Evolutionary conservation across 495 filamentous ascomycete genomes (phyloP).

Genomic region (Neurospora intermedia): DNA sequence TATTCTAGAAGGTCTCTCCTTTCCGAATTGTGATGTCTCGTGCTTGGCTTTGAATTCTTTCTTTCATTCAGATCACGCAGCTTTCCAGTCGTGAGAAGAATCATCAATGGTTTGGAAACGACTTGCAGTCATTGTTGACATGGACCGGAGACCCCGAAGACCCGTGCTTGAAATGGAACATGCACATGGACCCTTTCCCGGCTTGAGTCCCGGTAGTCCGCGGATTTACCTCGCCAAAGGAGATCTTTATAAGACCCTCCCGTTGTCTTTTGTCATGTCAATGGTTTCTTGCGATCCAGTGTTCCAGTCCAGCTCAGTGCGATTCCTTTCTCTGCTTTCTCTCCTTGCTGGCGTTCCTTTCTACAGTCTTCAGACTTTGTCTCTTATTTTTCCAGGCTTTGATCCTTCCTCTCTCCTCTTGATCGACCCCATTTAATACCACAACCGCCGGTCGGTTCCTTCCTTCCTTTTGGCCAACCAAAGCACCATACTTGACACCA

Average conservation of each 20-base stretch:
- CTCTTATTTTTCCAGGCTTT: not conserved
- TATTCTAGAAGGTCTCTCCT: not conserved
- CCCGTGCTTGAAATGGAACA: not conserved
- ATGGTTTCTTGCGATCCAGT: not conserved
- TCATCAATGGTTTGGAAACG: not conserved
- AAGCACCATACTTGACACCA: not conserved
- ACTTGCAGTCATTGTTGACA: not conserved
- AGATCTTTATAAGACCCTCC: not conserved
- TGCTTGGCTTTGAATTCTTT: not conserved
- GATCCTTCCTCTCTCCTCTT: not conserved
- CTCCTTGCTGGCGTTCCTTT: not conserved
- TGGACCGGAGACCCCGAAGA: not conserved
- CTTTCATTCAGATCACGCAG: not conserved
- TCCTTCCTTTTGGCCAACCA: not conserved
- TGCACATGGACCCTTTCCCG: not conserved
- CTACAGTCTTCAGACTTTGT: not conserved
- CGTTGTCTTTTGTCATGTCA: not conserved
- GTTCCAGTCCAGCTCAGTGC: not conserved
- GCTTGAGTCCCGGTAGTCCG: not conserved
- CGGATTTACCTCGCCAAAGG: not conserved
- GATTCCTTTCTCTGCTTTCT: not conserved
- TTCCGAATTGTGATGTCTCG: not conserved
- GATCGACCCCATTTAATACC: not conserved
- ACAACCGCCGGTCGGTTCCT: not conserved
- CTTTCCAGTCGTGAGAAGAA: not conserved